phyloP scores from a whole-genome alignment of 73 alveolate genomes.

The Paramecium sexaurelia region DNA sequence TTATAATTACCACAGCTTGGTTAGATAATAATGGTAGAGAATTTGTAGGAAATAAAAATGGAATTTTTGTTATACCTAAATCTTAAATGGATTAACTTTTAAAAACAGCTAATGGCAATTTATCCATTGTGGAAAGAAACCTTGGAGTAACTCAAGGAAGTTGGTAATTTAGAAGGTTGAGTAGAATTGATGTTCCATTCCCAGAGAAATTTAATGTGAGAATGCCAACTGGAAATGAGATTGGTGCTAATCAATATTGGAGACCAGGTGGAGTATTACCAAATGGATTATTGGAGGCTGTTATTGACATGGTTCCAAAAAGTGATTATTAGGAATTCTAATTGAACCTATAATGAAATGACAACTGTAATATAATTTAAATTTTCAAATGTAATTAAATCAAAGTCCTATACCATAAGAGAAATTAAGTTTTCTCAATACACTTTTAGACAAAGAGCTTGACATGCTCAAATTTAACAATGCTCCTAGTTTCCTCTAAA shows the following conservation, averaged over 20 bases:
- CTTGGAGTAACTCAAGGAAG: constrained; percentile 8
- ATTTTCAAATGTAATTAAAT: background rate
- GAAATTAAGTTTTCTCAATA: constrained; percentile 29
- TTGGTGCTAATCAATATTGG: constrained; percentile 1
- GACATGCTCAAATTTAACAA: constrained; percentile 2
- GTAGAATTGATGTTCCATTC: constrained; percentile 21
- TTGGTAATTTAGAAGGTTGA: background rate
- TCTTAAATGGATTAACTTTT: constrained; percentile 18
- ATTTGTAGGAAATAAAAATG: constrained; percentile 37
- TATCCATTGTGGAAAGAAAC: background rate
- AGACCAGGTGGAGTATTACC: constrained; percentile 42
- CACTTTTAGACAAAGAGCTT: constrained; percentile 26
- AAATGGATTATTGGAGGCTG: constrained; percentile 50
- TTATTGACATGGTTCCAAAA: constrained; percentile 32
- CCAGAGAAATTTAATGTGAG: constrained; percentile 22
- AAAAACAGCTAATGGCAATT: constrained; percentile 30
- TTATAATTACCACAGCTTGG: background rate
- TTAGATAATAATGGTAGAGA: constrained; percentile 45
- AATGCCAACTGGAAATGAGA: constrained; percentile 57
- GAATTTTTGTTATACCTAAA: constrained; percentile 19
- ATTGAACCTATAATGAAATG: constrained; percentile 13
- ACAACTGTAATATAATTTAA: background rate
- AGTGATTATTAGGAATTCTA: constrained; percentile 33
- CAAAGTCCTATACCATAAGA: constrained; percentile 34
- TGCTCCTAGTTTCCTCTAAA: background rate